These are phyloP conservation scores for Claviceps sp. DNA, from an alignment of 2,329 filamentous ascomycete genomes.

Conservation along the genomic window DNA sequence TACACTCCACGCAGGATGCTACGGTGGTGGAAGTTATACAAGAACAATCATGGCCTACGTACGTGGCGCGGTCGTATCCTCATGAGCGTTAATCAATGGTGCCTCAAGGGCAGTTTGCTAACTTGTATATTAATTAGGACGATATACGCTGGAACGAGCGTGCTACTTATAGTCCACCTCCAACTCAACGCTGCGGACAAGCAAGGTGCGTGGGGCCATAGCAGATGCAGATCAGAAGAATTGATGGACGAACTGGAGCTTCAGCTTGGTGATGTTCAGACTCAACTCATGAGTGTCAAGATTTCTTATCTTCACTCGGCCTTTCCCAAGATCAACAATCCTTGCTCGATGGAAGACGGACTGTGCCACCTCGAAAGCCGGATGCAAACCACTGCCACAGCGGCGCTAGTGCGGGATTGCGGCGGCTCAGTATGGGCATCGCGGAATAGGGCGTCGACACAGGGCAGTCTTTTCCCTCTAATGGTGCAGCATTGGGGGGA, in stretches of 20 bases:
- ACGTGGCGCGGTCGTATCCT: not conserved
- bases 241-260: conserved; percentile 45
- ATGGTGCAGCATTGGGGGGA: conserved; percentile 36
- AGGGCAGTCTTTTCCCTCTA: conserved; percentile 29
- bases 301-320: conserved; percentile 43
- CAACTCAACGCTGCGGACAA: conserved; percentile 15
- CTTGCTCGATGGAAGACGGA: conserved; percentile 14
- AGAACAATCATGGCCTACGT: conserved; percentile 30
- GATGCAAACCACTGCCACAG: conserved; percentile 38
- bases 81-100: too few species aligned
- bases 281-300: conserved; percentile 37
- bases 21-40: conserved; percentile 33
- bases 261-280: conserved; percentile 35
- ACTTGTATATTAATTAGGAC: conserved; percentile 17
- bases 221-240: conserved; percentile 34
- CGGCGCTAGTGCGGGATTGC: conserved; percentile 35
- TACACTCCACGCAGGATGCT: conserved; percentile 28
- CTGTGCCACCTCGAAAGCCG: conserved; percentile 30
- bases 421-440: conserved; percentile 39
- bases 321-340: conserved; percentile 26
- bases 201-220: conserved; percentile 9
- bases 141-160: conserved; percentile 28
- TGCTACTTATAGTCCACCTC: conserved; percentile 36
- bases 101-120: not conserved
- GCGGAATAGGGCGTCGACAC: conserved; percentile 17